Percentiles rank a stretch among this genome's conserved stretches.
Conservation (phyloP, 225 moss, liverwort and hornwort species). For the Sphagnum contortum region DNA sequence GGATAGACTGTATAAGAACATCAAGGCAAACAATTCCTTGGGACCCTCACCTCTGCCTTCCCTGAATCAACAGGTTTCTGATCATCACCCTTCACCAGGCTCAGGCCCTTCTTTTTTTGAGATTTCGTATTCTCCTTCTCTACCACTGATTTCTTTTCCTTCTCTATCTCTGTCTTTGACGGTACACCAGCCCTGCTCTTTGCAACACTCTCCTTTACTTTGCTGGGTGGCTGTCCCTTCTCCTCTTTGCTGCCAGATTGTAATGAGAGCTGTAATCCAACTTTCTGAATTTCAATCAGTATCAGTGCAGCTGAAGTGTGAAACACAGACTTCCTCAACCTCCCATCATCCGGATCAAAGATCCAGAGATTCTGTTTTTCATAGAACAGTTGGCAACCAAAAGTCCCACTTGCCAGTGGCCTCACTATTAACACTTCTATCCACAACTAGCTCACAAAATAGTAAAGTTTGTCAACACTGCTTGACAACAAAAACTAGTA, state of each 20-base stretch:
- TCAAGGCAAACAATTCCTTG: neutral
- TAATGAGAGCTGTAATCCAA: neutral
- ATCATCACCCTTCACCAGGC: constrained; percentile 10
- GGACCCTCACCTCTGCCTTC: constrained; percentile 24
- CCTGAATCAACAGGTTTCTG: constrained; percentile 18
- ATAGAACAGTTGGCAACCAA: too few species aligned
- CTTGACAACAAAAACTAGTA: too few species aligned
- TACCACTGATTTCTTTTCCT: constrained; percentile 6
- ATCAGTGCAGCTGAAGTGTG: too few species aligned
- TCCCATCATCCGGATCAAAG: too few species aligned
- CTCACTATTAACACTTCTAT: too few species aligned
- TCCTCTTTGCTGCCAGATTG: constrained; percentile 8
- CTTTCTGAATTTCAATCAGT: too few species aligned
- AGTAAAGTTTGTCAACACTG: too few species aligned
- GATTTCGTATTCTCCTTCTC: constrained; percentile 25
- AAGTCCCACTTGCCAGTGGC: too few species aligned
- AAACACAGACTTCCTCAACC: too few species aligned
- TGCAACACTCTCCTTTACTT: constrained; percentile 17
- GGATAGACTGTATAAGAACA: neutral
- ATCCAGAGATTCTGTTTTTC: too few species aligned
- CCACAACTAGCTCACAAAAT: too few species aligned
- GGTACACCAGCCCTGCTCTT: constrained; percentile 11
- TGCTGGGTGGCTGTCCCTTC: constrained; percentile 6
- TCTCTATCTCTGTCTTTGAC: constrained; percentile 18
- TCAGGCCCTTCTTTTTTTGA: constrained; percentile 22